Evolutionary conservation across 352 stramenopile species (phyloP).

Genomic region (Phytophthora syringae): DNA sequence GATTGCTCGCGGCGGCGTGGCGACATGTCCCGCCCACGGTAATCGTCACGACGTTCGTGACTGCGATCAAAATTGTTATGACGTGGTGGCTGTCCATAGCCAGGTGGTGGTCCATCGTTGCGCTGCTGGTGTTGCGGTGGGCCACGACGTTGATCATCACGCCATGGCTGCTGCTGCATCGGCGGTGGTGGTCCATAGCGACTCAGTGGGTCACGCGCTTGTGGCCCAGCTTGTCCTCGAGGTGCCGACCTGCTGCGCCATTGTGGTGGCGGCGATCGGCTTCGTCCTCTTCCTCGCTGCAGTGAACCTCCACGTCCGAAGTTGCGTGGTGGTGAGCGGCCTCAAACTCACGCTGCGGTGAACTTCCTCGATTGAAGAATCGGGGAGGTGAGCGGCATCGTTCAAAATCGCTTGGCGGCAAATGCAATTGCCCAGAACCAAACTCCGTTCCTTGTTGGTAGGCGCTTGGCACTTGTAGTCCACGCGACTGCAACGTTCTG

Average conservation of each 20-base stretch:
- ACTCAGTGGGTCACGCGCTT: background rate
- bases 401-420: background rate
- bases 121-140: too few relatives aligned
- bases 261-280: background rate
- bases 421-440: background rate
- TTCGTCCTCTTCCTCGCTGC: background rate
- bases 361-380: background rate
- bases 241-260: background rate
- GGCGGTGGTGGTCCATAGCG: background rate
- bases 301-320: background rate
- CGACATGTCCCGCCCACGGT: background rate
- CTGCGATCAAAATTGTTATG: too few relatives aligned
- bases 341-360: background rate
- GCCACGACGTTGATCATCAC: too few relatives aligned
- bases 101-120: too few relatives aligned
- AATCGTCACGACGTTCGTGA: background rate
- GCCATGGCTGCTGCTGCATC: too few relatives aligned
- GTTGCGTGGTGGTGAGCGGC: background rate
- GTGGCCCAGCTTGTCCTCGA: background rate
- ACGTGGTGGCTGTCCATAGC: too few relatives aligned
- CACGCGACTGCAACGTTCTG: background rate
- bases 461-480: background rate
- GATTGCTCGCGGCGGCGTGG: background rate
- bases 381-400: background rate
- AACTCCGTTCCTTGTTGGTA: background rate